Base-by-base conservation (phyloP, 345 rosid species). In the Eucalyptus sp. region DNA sequence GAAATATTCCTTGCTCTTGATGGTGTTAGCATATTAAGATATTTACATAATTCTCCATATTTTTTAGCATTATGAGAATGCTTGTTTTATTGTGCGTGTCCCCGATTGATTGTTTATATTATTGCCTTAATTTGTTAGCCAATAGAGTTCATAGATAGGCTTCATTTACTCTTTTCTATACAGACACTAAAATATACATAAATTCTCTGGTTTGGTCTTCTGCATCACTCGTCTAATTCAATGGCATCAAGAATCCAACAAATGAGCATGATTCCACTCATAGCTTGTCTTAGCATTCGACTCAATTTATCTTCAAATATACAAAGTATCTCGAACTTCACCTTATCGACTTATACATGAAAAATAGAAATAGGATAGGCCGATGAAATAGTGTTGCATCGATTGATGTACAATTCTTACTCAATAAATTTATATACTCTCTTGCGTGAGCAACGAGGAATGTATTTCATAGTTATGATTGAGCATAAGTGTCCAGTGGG, bases 151-250 rank as follows among this genome's bases (percentile, higher is more conserved):
- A 29, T 13, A 27, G 8, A 29, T 62, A 62, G 68, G 13, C 17
- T 27, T 27, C 15, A 3, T 27, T 13, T 27, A 27, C 68, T 62
- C 0, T 29, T 27, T 27, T 12, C 4, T 25, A 5, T 13, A 60
- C 0, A 27, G 0, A 27, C 3, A 62, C 4, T 2, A 0, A 62
- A 60, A 62, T 62, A 6, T 29, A 29, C 8, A 12, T 0, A 62
- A 62, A 62, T 62, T 12, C 8, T 7, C 31, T 3, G 0, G 27
- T 29, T 29, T 13, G 13, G 2, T 29, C 13, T 6, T 62, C 33
- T 17, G 0, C 16, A 5, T 12, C 16, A 29, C 33, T 13, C 1
- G 1, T 62, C 17, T 29, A 13, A 62, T 29, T 62, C 7, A 13
- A 62, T 52, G 8, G 0, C 8, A 13, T 62, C n/a, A 7, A 62